phyloP scores from a whole-genome alignment of 2,329 filamentous ascomycete species.

The Diplodia corticola region DNA sequence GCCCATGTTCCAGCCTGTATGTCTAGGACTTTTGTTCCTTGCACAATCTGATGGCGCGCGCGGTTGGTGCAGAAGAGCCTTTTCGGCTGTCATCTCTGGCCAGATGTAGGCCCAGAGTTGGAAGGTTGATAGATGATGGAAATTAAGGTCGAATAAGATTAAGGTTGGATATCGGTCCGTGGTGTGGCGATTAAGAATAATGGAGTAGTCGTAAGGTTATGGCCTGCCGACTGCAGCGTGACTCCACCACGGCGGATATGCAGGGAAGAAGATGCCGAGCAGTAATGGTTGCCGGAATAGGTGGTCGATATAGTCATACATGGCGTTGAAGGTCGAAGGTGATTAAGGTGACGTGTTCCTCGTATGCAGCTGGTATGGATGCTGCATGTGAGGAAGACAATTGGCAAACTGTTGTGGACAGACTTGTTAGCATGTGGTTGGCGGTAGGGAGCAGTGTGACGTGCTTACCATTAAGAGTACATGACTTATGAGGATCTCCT shows the following conservation, averaged over 20 bases:
- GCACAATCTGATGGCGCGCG: neutral
- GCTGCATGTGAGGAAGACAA: neutral
- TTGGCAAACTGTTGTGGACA: neutral
- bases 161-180: neutral
- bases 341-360: neutral
- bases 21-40: conserved; percentile 15
- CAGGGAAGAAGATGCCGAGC: neutral
- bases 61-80: neutral
- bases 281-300: neutral
- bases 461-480: neutral
- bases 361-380: neutral
- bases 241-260: neutral
- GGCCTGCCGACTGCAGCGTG: neutral
- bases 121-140: neutral
- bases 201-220: neutral
- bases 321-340: neutral
- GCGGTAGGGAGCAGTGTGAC: neutral
- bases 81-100: neutral
- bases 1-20: neutral
- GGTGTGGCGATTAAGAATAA: neutral
- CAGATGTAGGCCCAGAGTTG: neutral
- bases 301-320: conserved; percentile 9
- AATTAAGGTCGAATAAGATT: conserved; percentile 1
- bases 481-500: neutral
- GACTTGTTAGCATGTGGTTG: neutral